Evolutionary conservation across 1,139 yeast species (phyloP), one percentile per base, ranked within the genome.

Genomic region (Candida sojae): DNA sequence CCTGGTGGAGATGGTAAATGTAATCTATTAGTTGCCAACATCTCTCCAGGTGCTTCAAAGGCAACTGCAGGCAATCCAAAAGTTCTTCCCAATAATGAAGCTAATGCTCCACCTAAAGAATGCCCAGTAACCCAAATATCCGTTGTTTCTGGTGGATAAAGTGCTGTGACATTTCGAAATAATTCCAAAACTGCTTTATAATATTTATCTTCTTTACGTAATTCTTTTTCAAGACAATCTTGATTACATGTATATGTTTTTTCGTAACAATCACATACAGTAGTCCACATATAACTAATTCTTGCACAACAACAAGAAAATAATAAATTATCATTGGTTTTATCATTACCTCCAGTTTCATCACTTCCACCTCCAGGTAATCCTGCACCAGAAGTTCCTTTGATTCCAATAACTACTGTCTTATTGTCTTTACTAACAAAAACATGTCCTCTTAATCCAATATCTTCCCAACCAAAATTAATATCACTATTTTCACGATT

Each of bases 291-390:
- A 58, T 91, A 92, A 48, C 95, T 83, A 6, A 93, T 86, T 36
- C 98, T 77, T 0, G 97, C 99, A 70, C 99, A 93, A 66, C 99
- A 93, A 65, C 99, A 93, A 13, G 96, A 88, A 63, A 93, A 93
- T 41, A 93, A 68, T 48, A 93, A 64, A 62, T 93, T 93, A 63
- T 95, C 99, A 63, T 93, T 93, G 34, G 78, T 68, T 66, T 90
- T 90, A 64, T 93, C 99, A 53, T 81, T 83, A 1, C 77, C 80
- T 0, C 88, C 85, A 0, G 99, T 92, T 47, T 86, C 91, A 41
- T 84, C 86, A 45, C 75, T 83, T 6, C 89, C 89, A 3, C 92
- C 72, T 10, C 90, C 90, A 4, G 90, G 83, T 12, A 87, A 63
- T 1, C 87, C 88, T 1, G 93, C 91, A 0, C 97, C 96, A 47